These are phyloP conservation scores for Chlamydomonas asymmetrica DNA, from an alignment of 139 green algal species.

Conservation along the genomic window DNA sequence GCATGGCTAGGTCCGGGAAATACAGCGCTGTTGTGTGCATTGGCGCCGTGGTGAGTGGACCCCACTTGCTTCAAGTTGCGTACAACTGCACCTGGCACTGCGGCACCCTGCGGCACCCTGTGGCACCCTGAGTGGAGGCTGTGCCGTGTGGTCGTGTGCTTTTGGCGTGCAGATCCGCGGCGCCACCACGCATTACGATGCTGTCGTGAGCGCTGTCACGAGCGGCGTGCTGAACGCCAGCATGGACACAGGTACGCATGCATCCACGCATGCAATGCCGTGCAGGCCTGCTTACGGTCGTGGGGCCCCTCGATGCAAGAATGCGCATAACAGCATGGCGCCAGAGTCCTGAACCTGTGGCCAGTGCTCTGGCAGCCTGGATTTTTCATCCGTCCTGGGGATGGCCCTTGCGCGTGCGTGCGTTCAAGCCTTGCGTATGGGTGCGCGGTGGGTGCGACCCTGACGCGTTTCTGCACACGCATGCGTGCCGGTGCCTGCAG, in stretches of 20 bases:
- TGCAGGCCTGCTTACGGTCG: not conserved
- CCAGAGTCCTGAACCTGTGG: no score
- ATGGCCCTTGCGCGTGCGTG: no score
- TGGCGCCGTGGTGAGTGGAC: slow-evolving; percentile 84
- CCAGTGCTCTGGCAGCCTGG: no score
- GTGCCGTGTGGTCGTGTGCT: not conserved
- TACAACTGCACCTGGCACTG: not conserved
- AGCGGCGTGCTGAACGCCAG: slow-evolving; percentile 75
- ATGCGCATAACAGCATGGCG: no score
- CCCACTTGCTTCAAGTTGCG: no score
- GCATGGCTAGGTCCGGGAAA: slow-evolving; percentile 84
- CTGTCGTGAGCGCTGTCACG: slow-evolving; percentile 83
- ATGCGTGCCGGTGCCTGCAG: slow-evolving; percentile 41
- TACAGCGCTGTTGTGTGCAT: slow-evolving; percentile 92
- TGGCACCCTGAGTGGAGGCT: not conserved
- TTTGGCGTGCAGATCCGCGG: slow-evolving; percentile 75
- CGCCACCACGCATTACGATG: slow-evolving; percentile 96
- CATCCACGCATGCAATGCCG: not conserved
- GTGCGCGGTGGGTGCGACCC: no score
- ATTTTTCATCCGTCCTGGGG: no score
- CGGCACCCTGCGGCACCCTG: not conserved
- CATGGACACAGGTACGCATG: slow-evolving; percentile 53
- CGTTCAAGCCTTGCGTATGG: no score
- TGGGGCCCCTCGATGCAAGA: no score
- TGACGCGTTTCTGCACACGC: not conserved